phyloP scores from a whole-genome alignment of 495 filamentous ascomycete genomes.

The Penicillium ochrochloron region DNA sequence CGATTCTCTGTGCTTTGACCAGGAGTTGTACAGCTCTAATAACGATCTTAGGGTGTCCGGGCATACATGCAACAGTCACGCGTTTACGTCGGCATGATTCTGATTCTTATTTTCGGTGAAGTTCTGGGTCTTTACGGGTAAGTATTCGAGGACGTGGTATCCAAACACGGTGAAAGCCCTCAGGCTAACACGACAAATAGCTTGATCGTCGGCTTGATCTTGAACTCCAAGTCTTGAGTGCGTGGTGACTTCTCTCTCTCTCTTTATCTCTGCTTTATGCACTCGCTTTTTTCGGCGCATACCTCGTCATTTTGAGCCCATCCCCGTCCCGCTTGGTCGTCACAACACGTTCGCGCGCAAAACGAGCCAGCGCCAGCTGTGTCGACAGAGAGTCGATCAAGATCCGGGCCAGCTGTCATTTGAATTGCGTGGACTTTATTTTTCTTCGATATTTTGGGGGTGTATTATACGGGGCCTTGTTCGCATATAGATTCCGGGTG shows the following conservation, averaged over 20 bases:
- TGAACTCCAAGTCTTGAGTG: constrained; percentile 54
- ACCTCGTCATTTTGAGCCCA: constrained; percentile 3
- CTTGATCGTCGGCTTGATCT: constrained; percentile 61
- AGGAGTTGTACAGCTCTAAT: constrained; percentile 31
- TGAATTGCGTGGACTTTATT: constrained; percentile 22
- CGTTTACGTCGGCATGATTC: constrained; percentile 97
- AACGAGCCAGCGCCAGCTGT: constrained; percentile 1
- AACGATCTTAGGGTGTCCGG: constrained; percentile 68
- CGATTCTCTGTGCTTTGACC: background rate
- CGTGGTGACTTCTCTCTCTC: constrained; percentile 1
- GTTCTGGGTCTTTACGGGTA: constrained; percentile 97
- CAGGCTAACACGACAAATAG: constrained; percentile 41
- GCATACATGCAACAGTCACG: constrained; percentile 95
- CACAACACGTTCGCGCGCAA: constrained; percentile 5
- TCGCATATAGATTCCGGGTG: constrained; percentile 29
- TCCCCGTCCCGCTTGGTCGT: constrained; percentile 1
- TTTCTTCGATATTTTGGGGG: constrained; percentile 16
- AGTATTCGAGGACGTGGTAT: constrained; percentile 33
- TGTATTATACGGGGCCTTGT: constrained; percentile 30
- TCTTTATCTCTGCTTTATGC: constrained; percentile 10
- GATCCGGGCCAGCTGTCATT: constrained; percentile 23
- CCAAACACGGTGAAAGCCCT: background rate
- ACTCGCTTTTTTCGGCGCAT: constrained; percentile 15
- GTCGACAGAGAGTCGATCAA: background rate
- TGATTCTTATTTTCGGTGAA: constrained; percentile 98